Evolutionary conservation across 495 filamentous ascomycete genomes (phyloP), one percentile per base, ranked within the genome.

Genomic region (Xylona heveae): DNA sequence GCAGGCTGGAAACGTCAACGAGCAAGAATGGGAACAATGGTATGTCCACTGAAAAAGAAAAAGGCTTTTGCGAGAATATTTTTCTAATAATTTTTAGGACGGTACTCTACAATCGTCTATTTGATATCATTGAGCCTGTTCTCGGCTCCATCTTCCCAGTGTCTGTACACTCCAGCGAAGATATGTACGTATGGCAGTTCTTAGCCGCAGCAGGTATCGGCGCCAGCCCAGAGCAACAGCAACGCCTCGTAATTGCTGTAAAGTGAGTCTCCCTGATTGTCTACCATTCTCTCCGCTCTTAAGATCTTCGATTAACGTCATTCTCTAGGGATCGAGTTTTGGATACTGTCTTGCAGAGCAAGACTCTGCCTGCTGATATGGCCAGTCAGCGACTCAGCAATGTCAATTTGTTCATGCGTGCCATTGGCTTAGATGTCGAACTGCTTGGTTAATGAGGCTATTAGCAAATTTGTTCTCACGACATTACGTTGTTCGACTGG

Each of bases 131-230:
- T 13, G 84, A 95, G 49, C 78, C 78, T 9, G 66, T 68, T 7
- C 66, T 95, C 23, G 74, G 70, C 0, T 61, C 75, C 33, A 71
- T 93, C 34, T 95, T 97, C 67, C 81, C 83, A 1, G 72, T 74
- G 12, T 69, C 74, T 4, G 78, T 85, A 39, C 78, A 71, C 39
- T 62, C 78, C 12, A 73, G 73, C 29, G 77, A 88, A 36, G 88
- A 97, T 45, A 71, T 88, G 42, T 90, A 94, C 44, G 83, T 94
- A 10, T 97, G 88, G 88, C 83, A 94, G 50, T 93, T 95, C 52
- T 62, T 97, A 38, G 88, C 88, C 12, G 82, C 84, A 6, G 74
- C 90, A 38, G 88, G 88, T 26, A 82, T 91, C 39, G 83, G 81
- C 21, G 84, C 88, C 22, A 82, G 67, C 50, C 80, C 79, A 5